Conservation (phyloP, 331 rosid species). For the Quercus lobata region DNA sequence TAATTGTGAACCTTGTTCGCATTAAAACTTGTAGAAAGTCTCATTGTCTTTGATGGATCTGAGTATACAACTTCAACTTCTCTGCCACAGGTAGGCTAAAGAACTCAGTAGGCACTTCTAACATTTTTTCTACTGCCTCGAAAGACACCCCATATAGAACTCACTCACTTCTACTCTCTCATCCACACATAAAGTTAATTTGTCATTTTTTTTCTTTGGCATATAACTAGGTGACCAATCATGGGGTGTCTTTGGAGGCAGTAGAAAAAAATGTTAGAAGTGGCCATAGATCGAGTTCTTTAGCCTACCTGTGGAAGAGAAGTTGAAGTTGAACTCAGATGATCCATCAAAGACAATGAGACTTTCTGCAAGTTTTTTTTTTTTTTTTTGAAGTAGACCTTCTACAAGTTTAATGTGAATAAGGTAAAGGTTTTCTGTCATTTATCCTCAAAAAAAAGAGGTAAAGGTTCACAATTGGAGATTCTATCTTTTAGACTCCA, state of each 20-base stretch:
- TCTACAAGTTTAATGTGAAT: slow-evolving; percentile 12
- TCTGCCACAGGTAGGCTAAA: slow-evolving; percentile 69
- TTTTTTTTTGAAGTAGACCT: slow-evolving; percentile 20
- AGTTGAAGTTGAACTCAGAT: slow-evolving; percentile 78
- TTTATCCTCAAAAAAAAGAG: too few relatives aligned
- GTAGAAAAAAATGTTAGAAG: slow-evolving; percentile 42
- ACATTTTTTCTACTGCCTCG: slow-evolving; percentile 49
- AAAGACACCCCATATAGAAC: slow-evolving; percentile 40
- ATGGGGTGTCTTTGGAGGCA: slow-evolving; percentile 53
- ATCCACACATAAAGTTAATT: too few relatives aligned
- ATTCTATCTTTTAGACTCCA: slow-evolving; percentile 78
- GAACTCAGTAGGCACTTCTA: slow-evolving; percentile 52
- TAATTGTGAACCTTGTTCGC: slow-evolving; percentile 72
- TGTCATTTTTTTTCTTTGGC: too few relatives aligned
- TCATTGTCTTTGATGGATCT: slow-evolving; percentile 69
- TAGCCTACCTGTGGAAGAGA: slow-evolving; percentile 66
- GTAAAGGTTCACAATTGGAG: slow-evolving; percentile 49
- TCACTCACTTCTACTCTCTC: too few relatives aligned
- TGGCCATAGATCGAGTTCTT: slow-evolving; percentile 59
- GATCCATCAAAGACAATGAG: slow-evolving; percentile 79
- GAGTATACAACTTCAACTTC: slow-evolving; percentile 73
- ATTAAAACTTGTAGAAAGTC: slow-evolving; percentile 72
- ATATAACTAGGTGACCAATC: slow-evolving; percentile 52
- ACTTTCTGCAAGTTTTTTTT: slow-evolving; percentile 21
- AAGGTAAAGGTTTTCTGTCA: too few relatives aligned